Base-by-base conservation (phyloP, 1,284 basidiomycete species). In the Malassezia furfur region DNA sequence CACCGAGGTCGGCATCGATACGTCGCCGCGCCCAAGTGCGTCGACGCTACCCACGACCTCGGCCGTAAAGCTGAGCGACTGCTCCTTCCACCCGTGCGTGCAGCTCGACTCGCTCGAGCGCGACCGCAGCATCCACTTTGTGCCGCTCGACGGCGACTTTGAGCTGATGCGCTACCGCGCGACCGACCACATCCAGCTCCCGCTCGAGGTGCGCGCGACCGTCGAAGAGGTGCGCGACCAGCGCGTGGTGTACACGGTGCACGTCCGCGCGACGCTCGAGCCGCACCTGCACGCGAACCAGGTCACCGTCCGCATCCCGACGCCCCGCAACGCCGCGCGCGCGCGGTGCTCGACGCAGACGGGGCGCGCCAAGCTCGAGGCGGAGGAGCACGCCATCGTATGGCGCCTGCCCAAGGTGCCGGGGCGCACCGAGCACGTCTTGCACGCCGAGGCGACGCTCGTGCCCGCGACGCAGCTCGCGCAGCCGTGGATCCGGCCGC, bases 81-180 rank as follows among this genome's bases (percentile, higher is more conserved):
- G 93, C 76, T 87, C 89, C 60, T 98, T 98, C 80, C 94, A 99
- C 69, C 94, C 98, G 76, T 99, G 94, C 76, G 94, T 98, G 38
- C 84, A 89, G 57, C 78, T 98, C 38, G 85, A 86, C 64, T 91
- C 91, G 76, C 96, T 96, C 75, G 91, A 96, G 73, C 84, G 86
- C 14, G 86, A 85, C 60, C 81, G 93, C 39, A 89, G 87, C 3
- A 96, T 98, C 77, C 88, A 85, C 67, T 98, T 98, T 76, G 85
- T 98, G 45, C 94, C 94, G 1, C 94, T 94, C 1, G 94, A 99
- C 71, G 94, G 94, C 38, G 94, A 98, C 75, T 99, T 98, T 70
- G 94, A 98, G 76, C 80, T 99, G 38, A 98, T 99, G 94, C 82
- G 84, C 65, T 99, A 99, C 74, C 88, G 94, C 21, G 86, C 89